These are phyloP conservation scores for Alisma plantagoaquatica DNA, from an alignment of 106 monocot species.

Conservation along the genomic window DNA sequence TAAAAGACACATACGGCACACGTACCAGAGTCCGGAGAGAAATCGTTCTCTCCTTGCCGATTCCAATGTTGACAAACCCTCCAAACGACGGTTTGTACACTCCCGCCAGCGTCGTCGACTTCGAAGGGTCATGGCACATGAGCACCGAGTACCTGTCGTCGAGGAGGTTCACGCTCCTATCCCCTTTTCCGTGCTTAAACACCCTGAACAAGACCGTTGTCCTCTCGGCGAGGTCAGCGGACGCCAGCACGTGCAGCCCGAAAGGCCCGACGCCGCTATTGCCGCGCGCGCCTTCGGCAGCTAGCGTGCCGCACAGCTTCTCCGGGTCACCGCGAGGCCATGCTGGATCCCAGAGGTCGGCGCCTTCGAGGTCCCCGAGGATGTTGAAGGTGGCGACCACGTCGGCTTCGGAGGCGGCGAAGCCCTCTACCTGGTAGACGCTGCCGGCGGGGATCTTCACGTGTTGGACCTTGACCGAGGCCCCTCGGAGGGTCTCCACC, in stretches of 20 bases:
- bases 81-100: slow-evolving; percentile 43
- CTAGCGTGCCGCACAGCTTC: slow-evolving; percentile 26
- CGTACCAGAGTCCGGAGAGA: slow-evolving; percentile 43
- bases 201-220: slow-evolving; percentile 59
- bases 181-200: too few relatives aligned
- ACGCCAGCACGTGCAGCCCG: slow-evolving; percentile 30
- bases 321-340: slow-evolving; percentile 35
- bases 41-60: slow-evolving; percentile 24
- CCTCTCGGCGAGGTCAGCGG: slow-evolving; percentile 20
- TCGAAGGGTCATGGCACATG: slow-evolving; percentile 45
- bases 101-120: too few relatives aligned
- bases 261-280: slow-evolving; percentile 56
- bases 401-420: slow-evolving; percentile 51
- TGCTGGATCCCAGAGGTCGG: slow-evolving; percentile 34
- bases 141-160: slow-evolving; percentile 33
- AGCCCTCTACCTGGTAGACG: slow-evolving; percentile 26
- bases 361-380: slow-evolving; percentile 22
- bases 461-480: slow-evolving; percentile 16
- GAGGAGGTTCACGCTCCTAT: too few relatives aligned
- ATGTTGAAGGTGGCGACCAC: slow-evolving; percentile 60
- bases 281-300: slow-evolving; percentile 13
- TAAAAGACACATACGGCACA: not conserved
- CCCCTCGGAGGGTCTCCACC: slow-evolving; percentile 49
- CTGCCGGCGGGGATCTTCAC: slow-evolving; percentile 18
- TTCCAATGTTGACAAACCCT: slow-evolving; percentile 37